Percentiles rank a stretch among this genome's conserved stretches.
Conservation (phyloP, 2,329 filamentous ascomycete genomes). For the Epichloe sibirici region DNA sequence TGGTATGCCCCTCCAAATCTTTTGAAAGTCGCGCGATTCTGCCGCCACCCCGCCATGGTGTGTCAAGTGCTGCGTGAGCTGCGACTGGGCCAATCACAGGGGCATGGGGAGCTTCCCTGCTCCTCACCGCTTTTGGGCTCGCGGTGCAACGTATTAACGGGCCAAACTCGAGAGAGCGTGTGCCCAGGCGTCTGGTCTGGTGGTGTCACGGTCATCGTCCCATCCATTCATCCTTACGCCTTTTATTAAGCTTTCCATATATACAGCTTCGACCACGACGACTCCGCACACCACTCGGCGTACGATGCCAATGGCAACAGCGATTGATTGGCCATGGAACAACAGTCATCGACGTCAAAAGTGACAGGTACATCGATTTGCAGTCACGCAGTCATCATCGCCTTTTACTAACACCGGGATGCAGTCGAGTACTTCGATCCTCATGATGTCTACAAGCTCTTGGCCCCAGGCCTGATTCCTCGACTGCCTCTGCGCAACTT, state of each 20-base stretch:
- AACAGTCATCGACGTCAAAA: conserved; percentile 60
- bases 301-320: conserved; percentile 17
- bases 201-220: neutral
- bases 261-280: neutral
- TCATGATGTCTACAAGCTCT: conserved; percentile 70
- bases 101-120: neutral
- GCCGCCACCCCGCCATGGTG: conserved; percentile 19
- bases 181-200: too few species aligned
- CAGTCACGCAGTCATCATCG: too few species aligned
- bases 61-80: conserved; percentile 4
- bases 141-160: neutral
- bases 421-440: conserved; percentile 94
- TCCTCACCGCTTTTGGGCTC: neutral
- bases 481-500: conserved; percentile 81
- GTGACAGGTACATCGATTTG: conserved; percentile 51
- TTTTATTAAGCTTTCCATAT: neutral
- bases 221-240: neutral
- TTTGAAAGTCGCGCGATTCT: conserved; percentile 13
- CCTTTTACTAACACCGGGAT: neutral
- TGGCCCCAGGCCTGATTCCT: conserved; percentile 64
- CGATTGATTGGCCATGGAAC: conserved; percentile 41
- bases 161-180: neutral
- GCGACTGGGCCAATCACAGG: neutral
- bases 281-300: conserved; percentile 2
- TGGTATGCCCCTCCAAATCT: conserved; percentile 17